Conservation (phyloP, 2,329 filamentous ascomycete genomes). For the Apiospora kogelbergensis region DNA sequence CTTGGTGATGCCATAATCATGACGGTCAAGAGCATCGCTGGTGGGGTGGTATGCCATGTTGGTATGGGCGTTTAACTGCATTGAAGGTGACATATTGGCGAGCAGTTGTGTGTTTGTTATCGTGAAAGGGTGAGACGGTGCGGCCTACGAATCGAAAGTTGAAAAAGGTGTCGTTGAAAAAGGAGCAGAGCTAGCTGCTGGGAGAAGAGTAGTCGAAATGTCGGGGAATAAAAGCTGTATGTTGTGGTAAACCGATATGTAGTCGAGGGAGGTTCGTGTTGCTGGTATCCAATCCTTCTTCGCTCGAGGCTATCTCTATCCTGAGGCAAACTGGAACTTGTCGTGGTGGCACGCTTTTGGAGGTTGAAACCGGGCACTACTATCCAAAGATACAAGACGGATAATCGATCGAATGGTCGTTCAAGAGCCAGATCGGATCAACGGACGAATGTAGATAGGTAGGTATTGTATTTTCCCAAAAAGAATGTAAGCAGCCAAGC, state of each 20-base stretch:
- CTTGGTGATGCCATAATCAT: slow-evolving; percentile 62
- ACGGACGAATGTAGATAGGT: slow-evolving; percentile 25
- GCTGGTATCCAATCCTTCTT: slow-evolving; percentile 3
- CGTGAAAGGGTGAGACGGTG: slow-evolving; percentile 24
- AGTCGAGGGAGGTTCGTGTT: neutral
- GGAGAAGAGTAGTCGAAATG: slow-evolving; percentile 38
- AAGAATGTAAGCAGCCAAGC: slow-evolving; percentile 59
- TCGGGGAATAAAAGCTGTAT: slow-evolving; percentile 6
- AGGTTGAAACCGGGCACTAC: slow-evolving; percentile 2
- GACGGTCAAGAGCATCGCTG: slow-evolving; percentile 55
- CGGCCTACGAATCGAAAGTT: slow-evolving; percentile 36
- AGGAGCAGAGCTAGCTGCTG: slow-evolving; percentile 44
- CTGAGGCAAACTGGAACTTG: neutral
- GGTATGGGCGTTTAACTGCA: slow-evolving; percentile 45
- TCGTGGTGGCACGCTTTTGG: neutral
- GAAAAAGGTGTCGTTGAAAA: slow-evolving; percentile 22
- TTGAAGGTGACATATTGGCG: slow-evolving; percentile 50
- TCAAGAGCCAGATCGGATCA: slow-evolving; percentile 25
- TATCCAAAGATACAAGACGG: neutral
- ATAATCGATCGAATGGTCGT: slow-evolving; percentile 2
- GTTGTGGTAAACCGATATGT: slow-evolving; percentile 3
- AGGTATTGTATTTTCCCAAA: slow-evolving; percentile 34
- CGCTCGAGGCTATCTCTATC: neutral
- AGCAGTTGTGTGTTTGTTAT: slow-evolving; percentile 7
- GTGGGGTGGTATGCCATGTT: slow-evolving; percentile 47